Base-by-base conservation (phyloP, 108 stramenopile genomes). In the Phaeodactylum tricornutum region DNA sequence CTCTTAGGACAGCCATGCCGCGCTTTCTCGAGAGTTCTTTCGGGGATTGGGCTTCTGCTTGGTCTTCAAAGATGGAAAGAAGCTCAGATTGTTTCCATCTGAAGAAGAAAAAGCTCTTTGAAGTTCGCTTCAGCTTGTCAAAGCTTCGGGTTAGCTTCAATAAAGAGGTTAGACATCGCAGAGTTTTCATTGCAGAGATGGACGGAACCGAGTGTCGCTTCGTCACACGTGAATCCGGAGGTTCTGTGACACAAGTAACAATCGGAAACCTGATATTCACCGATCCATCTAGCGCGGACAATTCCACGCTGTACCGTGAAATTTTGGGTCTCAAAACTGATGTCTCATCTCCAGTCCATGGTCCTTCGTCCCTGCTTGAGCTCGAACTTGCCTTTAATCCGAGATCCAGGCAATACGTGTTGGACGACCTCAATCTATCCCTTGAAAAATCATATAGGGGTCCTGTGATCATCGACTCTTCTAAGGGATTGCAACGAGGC, bases 151-250 rank as follows among this genome's bases (percentile, higher is more conserved):
- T 87, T 7, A 62, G 46, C 43, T 82, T 82, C 61, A 82, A 82
- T 61, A 87, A 82, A 52, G 80, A 82, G 29, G 51, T 65, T 22
- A 46, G 78, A 25, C 68, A 62, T 41, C 69, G 80, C 6, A 68
- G 76, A 34, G 32, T 87, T 3, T 39, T 87, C 27, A 53, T 59
- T 24, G 80, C 75, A 37, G 76, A 87, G 55, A 79, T 87, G 79
- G 75, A 81, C 38, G 28, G 52, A 21, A 81, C 77, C 1, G 38
- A 55, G 2, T 31, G 79, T 20, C 41, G 39, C 1, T 86, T 57
- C 43, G 24, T 14, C 8, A 62, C 60, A 36, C 69, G 59, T 27
- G 21, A 33, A 15, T 32, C 38, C 12, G 77, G 74, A 22, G 84
- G 84, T 15, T 55, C 29, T 2, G 62, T 37, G 47, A 71, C 72